Evolutionary conservation across 192 early-diverging fungal genomes (phyloP).

Genomic region (Umbelopsis ramanniana): DNA sequence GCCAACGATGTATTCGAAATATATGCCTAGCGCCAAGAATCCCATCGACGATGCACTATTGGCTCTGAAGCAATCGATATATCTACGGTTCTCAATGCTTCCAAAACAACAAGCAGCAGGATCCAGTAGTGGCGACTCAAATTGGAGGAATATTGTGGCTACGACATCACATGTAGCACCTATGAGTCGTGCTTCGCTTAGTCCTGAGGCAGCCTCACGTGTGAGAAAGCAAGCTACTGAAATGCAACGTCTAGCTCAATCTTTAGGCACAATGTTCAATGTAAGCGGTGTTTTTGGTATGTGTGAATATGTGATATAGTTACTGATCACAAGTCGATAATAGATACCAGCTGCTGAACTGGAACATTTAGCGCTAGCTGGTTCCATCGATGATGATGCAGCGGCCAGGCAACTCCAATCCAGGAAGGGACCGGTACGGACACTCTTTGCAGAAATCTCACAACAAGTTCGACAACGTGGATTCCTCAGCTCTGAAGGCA

Average conservation of each 20-base stretch:
- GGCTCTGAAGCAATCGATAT: not conserved
- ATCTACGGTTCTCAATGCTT: constrained; percentile 8
- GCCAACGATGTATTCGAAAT: not conserved
- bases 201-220: not conserved
- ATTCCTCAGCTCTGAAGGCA: constrained; percentile 6
- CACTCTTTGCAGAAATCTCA: constrained; percentile 5
- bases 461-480: constrained; percentile 1
- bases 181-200: not conserved
- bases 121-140: not conserved
- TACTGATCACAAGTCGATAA: not conserved
- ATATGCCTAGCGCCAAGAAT: not conserved
- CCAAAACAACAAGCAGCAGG: not conserved
- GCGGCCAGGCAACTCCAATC: not conserved
- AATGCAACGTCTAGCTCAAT: constrained; percentile 12
- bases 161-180: not conserved
- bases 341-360: constrained; percentile 1
- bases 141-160: not conserved
- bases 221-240: not conserved
- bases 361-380: not conserved
- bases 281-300: not conserved
- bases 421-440: not conserved
- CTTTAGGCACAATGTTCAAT: not conserved
- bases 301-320: not conserved
- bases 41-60: not conserved
- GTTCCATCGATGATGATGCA: not conserved